Evolutionary conservation across 768 basidiomycete genomes (phyloP).

Genomic region (Dacryopinax primogenitus): DNA sequence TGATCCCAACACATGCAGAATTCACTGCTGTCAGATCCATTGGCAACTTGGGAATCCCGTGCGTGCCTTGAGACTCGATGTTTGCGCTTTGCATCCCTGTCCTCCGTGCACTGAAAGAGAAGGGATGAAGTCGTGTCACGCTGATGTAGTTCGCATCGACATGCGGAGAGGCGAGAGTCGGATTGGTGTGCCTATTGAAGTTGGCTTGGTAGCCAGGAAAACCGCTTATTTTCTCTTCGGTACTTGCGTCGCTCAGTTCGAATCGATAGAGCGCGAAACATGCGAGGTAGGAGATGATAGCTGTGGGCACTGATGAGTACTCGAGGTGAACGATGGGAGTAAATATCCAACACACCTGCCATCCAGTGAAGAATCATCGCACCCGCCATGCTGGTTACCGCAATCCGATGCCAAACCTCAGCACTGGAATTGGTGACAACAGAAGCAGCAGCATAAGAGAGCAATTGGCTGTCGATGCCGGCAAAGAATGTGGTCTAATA

Average conservation of each 20-base stretch:
- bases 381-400: background rate
- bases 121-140: background rate
- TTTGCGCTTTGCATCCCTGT: background rate
- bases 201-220: background rate
- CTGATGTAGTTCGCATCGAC: background rate
- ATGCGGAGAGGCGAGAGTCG: background rate
- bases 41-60: background rate
- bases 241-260: background rate
- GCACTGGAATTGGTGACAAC: background rate
- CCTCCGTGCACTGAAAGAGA: background rate
- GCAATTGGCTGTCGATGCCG: background rate
- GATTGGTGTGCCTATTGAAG: background rate
- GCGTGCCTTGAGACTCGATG: background rate
- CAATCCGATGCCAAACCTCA: background rate
- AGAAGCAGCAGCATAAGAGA: background rate
- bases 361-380: constrained; percentile 4
- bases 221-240: background rate
- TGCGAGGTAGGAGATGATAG: constrained; percentile 2
- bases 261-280: background rate
- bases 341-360: background rate
- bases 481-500: background rate
- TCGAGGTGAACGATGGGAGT: background rate
- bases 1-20: background rate
- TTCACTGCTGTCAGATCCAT: background rate
- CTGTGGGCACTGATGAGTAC: background rate